Percentiles rank a stretch among this genome's conserved stretches.
phyloP scores from a whole-genome alignment of 2,329 filamentous ascomycete genomes.

The Trichoderma citrinoviride region DNA sequence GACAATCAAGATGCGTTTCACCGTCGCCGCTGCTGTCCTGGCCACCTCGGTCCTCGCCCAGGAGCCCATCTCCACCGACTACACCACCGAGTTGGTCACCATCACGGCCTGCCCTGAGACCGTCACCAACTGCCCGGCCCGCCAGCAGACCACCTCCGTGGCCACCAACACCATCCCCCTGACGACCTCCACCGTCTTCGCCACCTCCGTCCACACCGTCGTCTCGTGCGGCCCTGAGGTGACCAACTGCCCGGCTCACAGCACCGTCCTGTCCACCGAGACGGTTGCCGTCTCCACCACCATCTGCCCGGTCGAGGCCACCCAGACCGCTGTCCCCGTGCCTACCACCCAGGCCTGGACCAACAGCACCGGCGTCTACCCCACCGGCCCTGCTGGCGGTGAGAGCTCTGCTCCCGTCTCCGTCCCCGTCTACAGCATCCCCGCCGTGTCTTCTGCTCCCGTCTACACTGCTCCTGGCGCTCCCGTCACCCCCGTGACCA shows the following conservation, averaged over 20 bases:
- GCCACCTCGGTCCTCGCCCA: constrained; percentile 32
- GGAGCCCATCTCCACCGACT: constrained; percentile 48
- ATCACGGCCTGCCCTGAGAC: constrained; percentile 59
- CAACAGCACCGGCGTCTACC: constrained; percentile 26
- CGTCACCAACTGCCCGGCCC: constrained; percentile 60
- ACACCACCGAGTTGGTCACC: constrained; percentile 57
- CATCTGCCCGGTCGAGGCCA: constrained; percentile 38
- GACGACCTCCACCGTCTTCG: constrained; percentile 55
- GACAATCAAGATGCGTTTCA: constrained; percentile 62
- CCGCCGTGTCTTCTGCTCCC: constrained; percentile 50
- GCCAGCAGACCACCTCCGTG: constrained; percentile 39
- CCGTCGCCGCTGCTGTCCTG: constrained; percentile 48
- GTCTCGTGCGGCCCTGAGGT: constrained; percentile 59
- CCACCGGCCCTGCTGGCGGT: constrained; percentile 16
- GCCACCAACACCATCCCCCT: constrained; percentile 41
- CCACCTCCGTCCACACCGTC: constrained; percentile 59
- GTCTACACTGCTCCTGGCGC: constrained; percentile 14
- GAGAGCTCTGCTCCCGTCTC: constrained; percentile 29
- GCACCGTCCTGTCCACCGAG: constrained; percentile 39
- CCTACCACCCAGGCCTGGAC: constrained; percentile 22
- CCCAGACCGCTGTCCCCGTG: constrained; percentile 30
- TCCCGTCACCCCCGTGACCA: constrained; percentile 16
- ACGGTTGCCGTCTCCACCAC: constrained; percentile 41
- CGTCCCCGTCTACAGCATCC: constrained; percentile 44
- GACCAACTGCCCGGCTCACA: constrained; percentile 57